A percentile compares a stretch with the other conserved stretches of the same genome.
Conservation (phyloP, 495 filamentous ascomycete species). For the Penicillium samsonianum region DNA sequence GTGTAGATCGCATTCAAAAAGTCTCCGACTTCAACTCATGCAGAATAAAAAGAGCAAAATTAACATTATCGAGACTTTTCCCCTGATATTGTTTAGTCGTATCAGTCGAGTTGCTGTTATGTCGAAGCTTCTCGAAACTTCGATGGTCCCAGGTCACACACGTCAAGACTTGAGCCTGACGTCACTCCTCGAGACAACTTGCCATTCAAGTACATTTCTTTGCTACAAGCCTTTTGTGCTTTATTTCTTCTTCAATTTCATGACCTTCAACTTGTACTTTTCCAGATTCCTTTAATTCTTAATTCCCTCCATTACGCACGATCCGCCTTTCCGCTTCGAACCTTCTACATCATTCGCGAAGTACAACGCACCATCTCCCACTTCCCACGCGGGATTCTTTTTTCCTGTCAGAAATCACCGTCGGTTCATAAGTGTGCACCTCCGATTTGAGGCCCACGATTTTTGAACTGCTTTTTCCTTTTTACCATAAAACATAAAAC, state of each 20-base stretch:
- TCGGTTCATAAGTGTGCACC: slow-evolving; percentile 16
- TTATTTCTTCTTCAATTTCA: slow-evolving; percentile 9
- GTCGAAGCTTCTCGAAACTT: slow-evolving; percentile 46
- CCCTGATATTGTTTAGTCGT: too few relatives aligned
- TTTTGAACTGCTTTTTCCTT: slow-evolving; percentile 5
- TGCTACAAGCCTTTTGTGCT: not conserved
- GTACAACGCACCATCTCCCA: slow-evolving; percentile 5
- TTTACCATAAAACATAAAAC: slow-evolving; percentile 17
- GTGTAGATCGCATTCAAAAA: not conserved
- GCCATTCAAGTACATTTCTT: not conserved
- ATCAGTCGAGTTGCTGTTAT: not conserved
- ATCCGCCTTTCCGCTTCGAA: slow-evolving; percentile 23
- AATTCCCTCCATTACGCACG: not conserved
- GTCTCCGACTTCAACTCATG: too few relatives aligned
- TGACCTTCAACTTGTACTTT: slow-evolving; percentile 13
- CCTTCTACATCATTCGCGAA: slow-evolving; percentile 48
- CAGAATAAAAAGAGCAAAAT: too few relatives aligned
- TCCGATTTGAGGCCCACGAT: slow-evolving; percentile 5
- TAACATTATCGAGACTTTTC: not conserved
- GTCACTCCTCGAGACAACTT: slow-evolving; percentile 28
- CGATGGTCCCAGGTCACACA: slow-evolving; percentile 35
- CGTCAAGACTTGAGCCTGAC: slow-evolving; percentile 20
- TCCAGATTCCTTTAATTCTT: not conserved
- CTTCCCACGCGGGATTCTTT: slow-evolving; percentile 5
- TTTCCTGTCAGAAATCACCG: slow-evolving; percentile 15